A percentile compares a stretch with the other conserved stretches of the same genome.
These are phyloP conservation scores for Blastocystis sp. DNA, from an alignment of 352 stramenopile species.

Conservation along the genomic window DNA sequence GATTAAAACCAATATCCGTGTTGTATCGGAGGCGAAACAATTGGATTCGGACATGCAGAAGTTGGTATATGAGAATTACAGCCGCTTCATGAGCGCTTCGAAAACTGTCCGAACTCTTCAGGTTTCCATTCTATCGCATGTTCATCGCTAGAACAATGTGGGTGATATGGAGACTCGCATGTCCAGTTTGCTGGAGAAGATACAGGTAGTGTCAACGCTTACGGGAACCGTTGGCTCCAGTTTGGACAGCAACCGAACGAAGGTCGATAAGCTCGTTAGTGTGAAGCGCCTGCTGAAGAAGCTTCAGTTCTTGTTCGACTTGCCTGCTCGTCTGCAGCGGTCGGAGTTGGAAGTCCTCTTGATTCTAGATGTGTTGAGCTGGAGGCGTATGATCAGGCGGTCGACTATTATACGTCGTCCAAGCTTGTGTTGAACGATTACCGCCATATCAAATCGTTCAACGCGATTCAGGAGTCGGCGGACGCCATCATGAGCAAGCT, in stretches of 20 bases:
- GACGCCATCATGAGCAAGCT: constrained; percentile 74
- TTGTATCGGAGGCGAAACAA: constrained; percentile 75
- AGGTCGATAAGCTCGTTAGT: constrained; percentile 88
- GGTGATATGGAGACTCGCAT: constrained; percentile 60
- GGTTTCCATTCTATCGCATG: constrained; percentile 64
- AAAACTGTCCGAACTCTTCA: constrained; percentile 82
- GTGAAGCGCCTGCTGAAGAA: constrained; percentile 84
- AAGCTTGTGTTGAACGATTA: constrained; percentile 73
- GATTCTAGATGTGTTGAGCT: constrained; percentile 65
- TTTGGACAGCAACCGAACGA: constrained; percentile 59
- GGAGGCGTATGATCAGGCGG: constrained; percentile 73
- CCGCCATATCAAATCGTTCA: constrained; percentile 73
- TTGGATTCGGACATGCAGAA: constrained; percentile 97
- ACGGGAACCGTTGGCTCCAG: constrained; percentile 25
- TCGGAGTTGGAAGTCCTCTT: neutral
- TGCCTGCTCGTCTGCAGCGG: constrained; percentile 72
- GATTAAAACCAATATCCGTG: constrained; percentile 27
- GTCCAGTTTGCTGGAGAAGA: constrained; percentile 40
- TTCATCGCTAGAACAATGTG: constrained; percentile 59
- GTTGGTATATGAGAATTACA: constrained; percentile 99
- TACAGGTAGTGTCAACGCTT: constrained; percentile 49
- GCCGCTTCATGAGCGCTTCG: constrained; percentile 97
- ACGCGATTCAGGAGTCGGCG: constrained; percentile 73
- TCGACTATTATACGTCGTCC: constrained; percentile 74
- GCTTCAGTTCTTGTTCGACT: constrained; percentile 89